Evolutionary conservation across 2,329 filamentous ascomycete species (phyloP), one percentile per base, ranked within the genome.

Genomic region (Colletotrichum orbiculare): DNA sequence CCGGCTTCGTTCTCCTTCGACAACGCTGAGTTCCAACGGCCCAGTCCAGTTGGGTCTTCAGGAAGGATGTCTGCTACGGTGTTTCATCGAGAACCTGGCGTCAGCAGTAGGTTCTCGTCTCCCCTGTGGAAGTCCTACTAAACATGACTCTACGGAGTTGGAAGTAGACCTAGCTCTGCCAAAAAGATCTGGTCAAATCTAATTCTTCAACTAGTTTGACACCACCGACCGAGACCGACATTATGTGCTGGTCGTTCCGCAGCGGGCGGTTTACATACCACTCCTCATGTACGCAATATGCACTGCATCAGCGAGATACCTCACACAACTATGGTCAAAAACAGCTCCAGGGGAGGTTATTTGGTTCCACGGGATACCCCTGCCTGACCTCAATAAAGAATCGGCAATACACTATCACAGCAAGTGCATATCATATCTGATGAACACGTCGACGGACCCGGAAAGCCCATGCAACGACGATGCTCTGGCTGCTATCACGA

Each of bases 391-490:
- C 1, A 50, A 60, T 37, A 54, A 60, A 17, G 49, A 60, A 17
- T 60, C 57, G 12, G 57, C 57, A 2, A 54, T 54, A 7, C 35
- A 60, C 13, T 54, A 60, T 15, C 49, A 60, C 25, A 60, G 34
- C 25, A 60, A 60, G 42, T 60, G 48, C 41, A 60, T 60, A 7
- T 60, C 41, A 0, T 47, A 54, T 25, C 13, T 60, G 57, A 60
- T 60, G 57, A 33, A 48, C 4, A 54, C 42, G 2, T 60, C 42
- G 13, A 54, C 49, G 4, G 49, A 60, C n/a, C 57, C 57, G 9
- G 57, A 49, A 7, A 45, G 54, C 12, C 57, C 49, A 9, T 60
- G 57, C n/a, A 60, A 38, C n/a, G 57, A 60, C 8, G 57, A 60
- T 7, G 49, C 57, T 17, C 37, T 60, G 5, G 54, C 57, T 4